Evolutionary conservation across 176 grass and related monocot genomes (phyloP), one percentile per base, ranked within the genome.

Genomic region (Cocos nucifera): DNA sequence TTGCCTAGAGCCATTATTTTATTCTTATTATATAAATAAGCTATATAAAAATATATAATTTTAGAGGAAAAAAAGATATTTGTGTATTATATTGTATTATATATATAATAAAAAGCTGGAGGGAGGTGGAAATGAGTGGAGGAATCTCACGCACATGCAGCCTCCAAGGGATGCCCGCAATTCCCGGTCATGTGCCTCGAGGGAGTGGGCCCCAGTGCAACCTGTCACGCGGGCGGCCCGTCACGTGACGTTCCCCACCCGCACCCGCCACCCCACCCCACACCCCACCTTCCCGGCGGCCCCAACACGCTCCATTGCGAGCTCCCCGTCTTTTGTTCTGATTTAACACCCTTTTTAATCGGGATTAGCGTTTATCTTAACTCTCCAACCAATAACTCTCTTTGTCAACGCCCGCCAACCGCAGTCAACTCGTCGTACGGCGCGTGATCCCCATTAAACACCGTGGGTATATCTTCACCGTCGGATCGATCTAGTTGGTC

Each of bases 71-170:
- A 3, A 2, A 0, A 30, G 4, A 30, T 30, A 30, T 30, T 30
- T 27, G 26, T 4, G 5, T 30, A 30, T 30, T 30, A 6, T 30
- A 30, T 30, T 44, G 3, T 14, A 44, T 44, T 44, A 12, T 44
- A 12, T 44, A 44, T 44, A 2, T 44, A 44, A 44, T 17, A 48
- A 39, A 18, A 50, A 66, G 64, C 26, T 9, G 49, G 35, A 55
- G 1, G 26, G 6, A 15, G 54, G 7, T 5, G 12, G 17, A 58
- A 67, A 24, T 56, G 64, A 73, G 18, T 61, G 78, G 59, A 19
- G 63, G 79, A 90, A 90, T 90, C 82, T 73, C 17, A 54, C 53
- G 68, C 79, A 90, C 87, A 86, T 82, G 82, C 69, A 26, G 50
- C 61, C 82, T 70, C 76, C 56, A 66, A 67, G 65, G 64, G 77